Evolutionary conservation across 805 yeast species (phyloP), one percentile per base, ranked within the genome.

Genomic region (Wickerhamiella galacta): DNA sequence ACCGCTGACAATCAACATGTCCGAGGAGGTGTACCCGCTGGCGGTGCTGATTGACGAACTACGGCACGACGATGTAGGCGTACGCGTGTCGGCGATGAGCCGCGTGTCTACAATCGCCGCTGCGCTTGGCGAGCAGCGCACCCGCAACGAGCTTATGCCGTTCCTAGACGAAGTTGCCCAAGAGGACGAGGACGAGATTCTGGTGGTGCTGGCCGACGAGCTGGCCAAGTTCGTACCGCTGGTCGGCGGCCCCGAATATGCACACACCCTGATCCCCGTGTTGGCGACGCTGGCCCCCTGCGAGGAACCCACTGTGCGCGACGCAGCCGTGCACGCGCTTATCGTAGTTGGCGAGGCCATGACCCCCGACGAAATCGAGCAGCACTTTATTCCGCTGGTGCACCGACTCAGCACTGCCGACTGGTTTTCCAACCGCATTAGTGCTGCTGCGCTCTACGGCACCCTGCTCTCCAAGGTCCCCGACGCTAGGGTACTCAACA

Each of bases 181-280:
- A 43, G 99, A 90, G 47, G 99, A 92, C 53, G 99, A 90, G 58
- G 99, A 90, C 56, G 99, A 90, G 58, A 94, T 90, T 5, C 76
- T 87, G 56, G 81, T 95, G 2, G 87, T 83, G 15, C 66, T 92
- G 41, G 95, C 95, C 3, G 81, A 77, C 45, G 87, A 85, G 61
- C 60, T 90, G 45, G 93, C 93, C 30, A 69, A 70, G 36, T 87
- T 90, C 53, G 72, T 83, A 22, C 93, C 95, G 4, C 69, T 72
- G 38, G 72, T 90, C 36, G 99, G 98, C 30, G 98, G 98, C 36
- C 45, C 68, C 9, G 64, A 70, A 39, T 64, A 63, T 48, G 79
- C 80, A 7, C 61, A 71, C 20, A 48, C 66, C 25, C 53, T 78
- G 32, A 56, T 72, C 37, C 66, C 68, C 35, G 72, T 82, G 3